Evolutionary conservation across 164 flowering plant genomes (phyloP).

Genomic region (Dillenia suffruticosa): DNA sequence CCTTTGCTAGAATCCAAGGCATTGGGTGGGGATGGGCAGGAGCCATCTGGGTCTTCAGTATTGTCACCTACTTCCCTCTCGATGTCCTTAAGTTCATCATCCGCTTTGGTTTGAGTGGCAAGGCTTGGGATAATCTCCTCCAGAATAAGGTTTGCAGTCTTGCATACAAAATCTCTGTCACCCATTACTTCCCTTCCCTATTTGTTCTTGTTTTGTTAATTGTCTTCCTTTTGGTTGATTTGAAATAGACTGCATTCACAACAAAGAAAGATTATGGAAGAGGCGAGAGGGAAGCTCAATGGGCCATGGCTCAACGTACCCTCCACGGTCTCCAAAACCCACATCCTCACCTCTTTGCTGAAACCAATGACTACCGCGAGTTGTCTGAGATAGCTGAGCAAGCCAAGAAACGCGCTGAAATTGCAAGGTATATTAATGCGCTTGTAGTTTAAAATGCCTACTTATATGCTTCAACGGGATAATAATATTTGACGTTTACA

Average conservation of each 20-base stretch:
- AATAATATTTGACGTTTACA: too few relatives aligned
- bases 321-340: constrained; percentile 62
- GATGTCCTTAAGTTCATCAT: constrained; percentile 65
- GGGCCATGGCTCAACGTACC: constrained; percentile 80
- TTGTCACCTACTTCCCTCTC: constrained; percentile 68
- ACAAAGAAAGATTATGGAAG: constrained; percentile 74
- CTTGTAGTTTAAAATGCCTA: not conserved
- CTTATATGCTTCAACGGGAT: too few relatives aligned
- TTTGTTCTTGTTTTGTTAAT: not conserved
- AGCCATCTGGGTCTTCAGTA: constrained; percentile 61
- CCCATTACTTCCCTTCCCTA: not conserved
- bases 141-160: constrained; percentile 40
- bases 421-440: constrained; percentile 35
- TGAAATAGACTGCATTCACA: constrained; percentile 67
- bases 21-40: constrained; percentile 92
- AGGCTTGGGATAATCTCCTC: constrained; percentile 57
- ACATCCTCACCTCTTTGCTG: constrained; percentile 3
- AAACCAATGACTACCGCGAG: constrained; percentile 32
- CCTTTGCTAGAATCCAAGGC: constrained; percentile 54
- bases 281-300: constrained; percentile 85
- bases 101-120: constrained; percentile 49
- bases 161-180: not conserved
- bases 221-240: not conserved
- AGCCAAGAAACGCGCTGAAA: constrained; percentile 60
- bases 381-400: constrained; percentile 58